Conservation (phyloP, 2,329 filamentous ascomycete species). For the Neopestalotiopsis clavispora region DNA sequence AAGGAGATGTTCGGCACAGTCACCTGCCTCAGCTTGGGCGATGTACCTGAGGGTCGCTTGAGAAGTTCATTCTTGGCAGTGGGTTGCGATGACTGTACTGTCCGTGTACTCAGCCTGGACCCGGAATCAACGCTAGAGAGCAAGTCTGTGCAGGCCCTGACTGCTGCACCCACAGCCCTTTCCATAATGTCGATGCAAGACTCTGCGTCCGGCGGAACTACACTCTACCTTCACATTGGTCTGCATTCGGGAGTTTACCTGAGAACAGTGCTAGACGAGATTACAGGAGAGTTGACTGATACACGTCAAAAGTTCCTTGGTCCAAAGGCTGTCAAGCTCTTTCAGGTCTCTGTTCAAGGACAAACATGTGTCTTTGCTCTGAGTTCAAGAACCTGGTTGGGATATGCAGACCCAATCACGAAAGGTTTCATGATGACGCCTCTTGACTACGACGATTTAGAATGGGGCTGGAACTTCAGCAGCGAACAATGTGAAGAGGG, state of each 20-base stretch:
- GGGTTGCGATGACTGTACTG: conserved; percentile 94
- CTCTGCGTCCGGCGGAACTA: conserved; percentile 85
- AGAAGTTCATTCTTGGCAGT: conserved; percentile 94
- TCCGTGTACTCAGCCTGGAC: conserved; percentile 88
- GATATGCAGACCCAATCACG: conserved; percentile 86
- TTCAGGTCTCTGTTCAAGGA: conserved; percentile 85
- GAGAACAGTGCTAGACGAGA: conserved; percentile 90
- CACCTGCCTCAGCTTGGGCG: conserved; percentile 90
- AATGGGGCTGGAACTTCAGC: conserved; percentile 96
- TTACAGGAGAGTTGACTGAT: conserved; percentile 93
- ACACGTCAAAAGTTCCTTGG: conserved; percentile 94
- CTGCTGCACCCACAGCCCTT: conserved; percentile 85
- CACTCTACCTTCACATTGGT: conserved; percentile 93
- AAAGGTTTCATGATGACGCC: conserved; percentile 92
- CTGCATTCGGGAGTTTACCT: conserved; percentile 96
- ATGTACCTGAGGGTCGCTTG: conserved; percentile 87
- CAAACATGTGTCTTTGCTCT: conserved; percentile 86
- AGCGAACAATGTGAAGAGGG: conserved; percentile 93
- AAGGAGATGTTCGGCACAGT: conserved; percentile 95
- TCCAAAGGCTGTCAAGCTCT: conserved; percentile 86
- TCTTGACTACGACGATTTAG: conserved; percentile 83
- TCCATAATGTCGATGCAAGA: conserved; percentile 96
- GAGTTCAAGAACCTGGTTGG: conserved; percentile 94
- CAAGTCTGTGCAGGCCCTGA: conserved; percentile 92
- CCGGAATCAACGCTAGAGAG: conserved; percentile 90